Evolutionary conservation across 805 yeast species (phyloP).

Genomic region (Teunomyces gatunensis): DNA sequence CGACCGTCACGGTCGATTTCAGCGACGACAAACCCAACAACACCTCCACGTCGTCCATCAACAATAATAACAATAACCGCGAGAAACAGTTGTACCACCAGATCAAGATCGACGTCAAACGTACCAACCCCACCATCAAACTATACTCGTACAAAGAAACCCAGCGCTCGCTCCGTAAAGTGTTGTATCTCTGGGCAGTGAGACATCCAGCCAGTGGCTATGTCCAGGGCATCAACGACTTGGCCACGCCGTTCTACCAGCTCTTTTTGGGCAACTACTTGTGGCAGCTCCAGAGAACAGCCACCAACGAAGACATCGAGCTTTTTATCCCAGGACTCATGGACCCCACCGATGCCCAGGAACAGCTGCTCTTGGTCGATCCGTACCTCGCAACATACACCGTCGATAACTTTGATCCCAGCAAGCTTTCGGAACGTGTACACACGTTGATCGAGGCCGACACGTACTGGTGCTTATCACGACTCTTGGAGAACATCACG

Average conservation of each 20-base stretch:
- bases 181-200: conserved; percentile 90
- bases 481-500: conserved; percentile 88
- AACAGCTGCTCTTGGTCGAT: conserved; percentile 24
- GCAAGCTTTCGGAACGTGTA: conserved; percentile 54
- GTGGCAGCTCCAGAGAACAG: conserved; percentile 37
- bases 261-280: conserved; percentile 71
- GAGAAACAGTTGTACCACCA: conserved; percentile 92
- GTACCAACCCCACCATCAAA: conserved; percentile 84
- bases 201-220: conserved; percentile 98
- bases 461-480: conserved; percentile 93
- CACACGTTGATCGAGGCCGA: conserved; percentile 84
- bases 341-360: conserved; percentile 26
- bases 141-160: conserved; percentile 68
- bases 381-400: conserved; percentile 21
- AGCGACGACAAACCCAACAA: conserved; percentile 24
- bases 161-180: conserved; percentile 75
- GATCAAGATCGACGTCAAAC: conserved; percentile 88
- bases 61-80: conserved; percentile 13
- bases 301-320: conserved; percentile 17
- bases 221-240: conserved; percentile 95
- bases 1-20: conserved; percentile 52
- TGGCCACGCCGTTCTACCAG: conserved; percentile 90
- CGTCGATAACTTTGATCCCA: conserved; percentile 63
- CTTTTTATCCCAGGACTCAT: conserved; percentile 36
- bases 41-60: conserved; percentile 13